Evolutionary conservation across 305 asterid species (phyloP), one percentile per base, ranked within the genome.

Genomic region (Ajuga reptans): DNA sequence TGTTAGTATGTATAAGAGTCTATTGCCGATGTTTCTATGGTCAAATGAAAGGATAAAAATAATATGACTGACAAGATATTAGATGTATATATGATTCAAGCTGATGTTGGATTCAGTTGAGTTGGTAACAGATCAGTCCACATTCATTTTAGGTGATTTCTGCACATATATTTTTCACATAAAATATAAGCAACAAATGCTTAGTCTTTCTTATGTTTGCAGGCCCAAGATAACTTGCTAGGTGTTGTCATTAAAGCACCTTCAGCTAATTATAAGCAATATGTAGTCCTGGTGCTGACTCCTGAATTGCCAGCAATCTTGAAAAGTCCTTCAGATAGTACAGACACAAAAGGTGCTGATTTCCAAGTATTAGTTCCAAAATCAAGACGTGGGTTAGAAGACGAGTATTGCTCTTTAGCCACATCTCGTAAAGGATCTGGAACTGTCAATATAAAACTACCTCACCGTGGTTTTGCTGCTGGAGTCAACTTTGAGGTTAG

Each of bases 221-320:
- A 93, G 99, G 95, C 72, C 66, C 90, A 86, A 80, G 96, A 91
- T 82, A 96, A 91, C 85, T 84, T 91, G 73, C 90, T 91, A 34
- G 99, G 96, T n/a, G 99, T 85, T 62, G 81, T 93, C 39, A 78
- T 93, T 80, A 93, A 91, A 84, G 42, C 88, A 58, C 91, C 94
- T 68, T 82, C 96, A 61, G 77, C 82, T 72, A 86, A 70, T 78
- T 77, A 70, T 78, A 93, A 84, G 78, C 88, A 86, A 71, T 91
- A 86, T 81, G 79, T 93, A 71, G 96, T 87, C 81, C 77, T 93
- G 73, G 89, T 91, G 79, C 79, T 93, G 86, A 87, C 86, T 68
- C 99, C 96, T 34, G 91, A 89, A 55, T 73, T 79, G 53, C 91
- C 96, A 74, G 63, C 87, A 56, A 70, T 65, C 27, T 57, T 75